A percentile compares a stretch with the other conserved stretches of the same genome.
Conservation (phyloP, 805 yeast genomes). For the Zygosaccharomyces lentus region DNA sequence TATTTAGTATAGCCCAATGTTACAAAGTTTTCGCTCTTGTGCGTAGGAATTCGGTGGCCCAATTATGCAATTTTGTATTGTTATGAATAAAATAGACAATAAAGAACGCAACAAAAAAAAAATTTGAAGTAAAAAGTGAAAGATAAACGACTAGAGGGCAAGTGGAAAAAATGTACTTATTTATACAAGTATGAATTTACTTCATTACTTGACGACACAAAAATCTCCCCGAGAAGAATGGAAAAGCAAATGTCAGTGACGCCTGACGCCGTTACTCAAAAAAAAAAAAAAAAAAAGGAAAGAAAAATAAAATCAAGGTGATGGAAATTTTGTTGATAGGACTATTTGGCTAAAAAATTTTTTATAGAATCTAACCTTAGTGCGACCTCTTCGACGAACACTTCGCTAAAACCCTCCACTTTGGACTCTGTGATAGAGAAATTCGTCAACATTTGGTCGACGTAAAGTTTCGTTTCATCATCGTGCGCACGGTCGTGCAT, state of each 20-base stretch:
- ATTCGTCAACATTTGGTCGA: slow-evolving; percentile 39
- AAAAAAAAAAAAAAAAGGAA: background rate
- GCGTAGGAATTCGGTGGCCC: background rate
- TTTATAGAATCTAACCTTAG: slow-evolving; percentile 34
- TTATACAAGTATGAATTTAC: background rate
- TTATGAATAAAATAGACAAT: background rate
- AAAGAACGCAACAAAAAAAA: background rate
- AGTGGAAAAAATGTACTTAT: background rate
- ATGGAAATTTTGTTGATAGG: background rate
- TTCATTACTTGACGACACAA: background rate
- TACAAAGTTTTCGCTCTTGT: background rate
- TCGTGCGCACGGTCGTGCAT: slow-evolving; percentile 51
- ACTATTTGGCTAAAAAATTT: slow-evolving; percentile 18
- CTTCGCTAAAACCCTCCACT: slow-evolving; percentile 63
- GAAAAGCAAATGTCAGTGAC: background rate
- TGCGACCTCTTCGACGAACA: slow-evolving; percentile 60
- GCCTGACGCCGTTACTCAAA: background rate
- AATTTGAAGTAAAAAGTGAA: background rate
- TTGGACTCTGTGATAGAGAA: slow-evolving; percentile 44
- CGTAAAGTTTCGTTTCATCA: slow-evolving; percentile 44
- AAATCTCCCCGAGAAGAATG: background rate
- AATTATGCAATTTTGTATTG: background rate
- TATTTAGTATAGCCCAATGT: background rate
- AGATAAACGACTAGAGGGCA: background rate
- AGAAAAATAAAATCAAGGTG: background rate